Conservation (phyloP, 2,329 filamentous ascomycete species). For the Penicillium sp. region DNA sequence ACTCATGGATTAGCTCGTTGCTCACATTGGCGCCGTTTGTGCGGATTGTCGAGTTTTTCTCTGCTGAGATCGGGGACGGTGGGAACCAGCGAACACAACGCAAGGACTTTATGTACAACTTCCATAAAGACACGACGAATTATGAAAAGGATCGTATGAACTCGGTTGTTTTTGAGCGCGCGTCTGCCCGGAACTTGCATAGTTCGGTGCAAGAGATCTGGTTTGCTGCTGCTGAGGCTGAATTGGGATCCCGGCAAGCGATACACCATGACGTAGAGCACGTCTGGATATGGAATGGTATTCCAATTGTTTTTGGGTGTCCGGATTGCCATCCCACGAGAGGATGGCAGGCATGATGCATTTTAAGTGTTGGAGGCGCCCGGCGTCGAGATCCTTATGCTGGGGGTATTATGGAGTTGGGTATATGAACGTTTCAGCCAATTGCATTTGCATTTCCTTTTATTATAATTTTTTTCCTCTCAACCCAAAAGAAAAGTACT, state of each 20-base stretch:
- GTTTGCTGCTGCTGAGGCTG: slow-evolving; percentile 37
- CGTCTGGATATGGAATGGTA: slow-evolving; percentile 33
- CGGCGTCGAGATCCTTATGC: slow-evolving; percentile 2
- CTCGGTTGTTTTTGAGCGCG: slow-evolving; percentile 36
- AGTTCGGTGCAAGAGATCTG: slow-evolving; percentile 39
- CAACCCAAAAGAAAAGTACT: not conserved
- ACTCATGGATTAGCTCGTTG: slow-evolving; percentile 43
- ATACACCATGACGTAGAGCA: slow-evolving; percentile 35
- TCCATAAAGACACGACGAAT: slow-evolving; percentile 38
- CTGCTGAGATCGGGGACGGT: slow-evolving; percentile 44
- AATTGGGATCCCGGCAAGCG: slow-evolving; percentile 29
- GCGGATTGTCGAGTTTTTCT: slow-evolving; percentile 44
- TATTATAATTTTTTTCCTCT: not conserved
- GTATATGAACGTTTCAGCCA: not conserved
- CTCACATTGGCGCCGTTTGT: slow-evolving; percentile 40
- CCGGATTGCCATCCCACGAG: slow-evolving; percentile 28
- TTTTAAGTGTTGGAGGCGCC: slow-evolving; percentile 17
- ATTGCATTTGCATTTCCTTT: not conserved
- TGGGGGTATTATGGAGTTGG: slow-evolving; percentile 3
- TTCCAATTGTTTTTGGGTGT: slow-evolving; percentile 40
- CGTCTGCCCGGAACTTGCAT: slow-evolving; percentile 31
- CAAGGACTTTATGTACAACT: slow-evolving; percentile 46
- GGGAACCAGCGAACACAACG: slow-evolving; percentile 41
- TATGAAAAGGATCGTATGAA: slow-evolving; percentile 41
- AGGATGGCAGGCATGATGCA: slow-evolving; percentile 34